Percentiles rank a stretch among this genome's conserved stretches.
These are phyloP conservation scores for Physcia stellaris DNA, from an alignment of 495 filamentous ascomycete genomes.

Conservation along the genomic window DNA sequence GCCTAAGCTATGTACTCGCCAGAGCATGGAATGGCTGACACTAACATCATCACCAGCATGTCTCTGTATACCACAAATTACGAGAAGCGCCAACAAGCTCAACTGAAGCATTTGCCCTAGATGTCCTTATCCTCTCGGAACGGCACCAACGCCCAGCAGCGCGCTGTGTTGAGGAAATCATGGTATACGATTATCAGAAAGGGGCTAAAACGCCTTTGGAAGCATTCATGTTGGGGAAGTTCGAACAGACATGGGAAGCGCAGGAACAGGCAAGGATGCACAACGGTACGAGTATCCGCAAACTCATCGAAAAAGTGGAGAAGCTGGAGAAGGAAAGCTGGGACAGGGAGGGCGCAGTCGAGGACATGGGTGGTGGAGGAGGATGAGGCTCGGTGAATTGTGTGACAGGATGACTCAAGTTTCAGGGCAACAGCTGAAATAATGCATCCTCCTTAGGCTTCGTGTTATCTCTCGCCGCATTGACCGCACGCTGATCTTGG, in stretches of 20 bases:
- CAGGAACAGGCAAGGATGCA: constrained; percentile 47
- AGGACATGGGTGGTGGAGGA: constrained; percentile 59
- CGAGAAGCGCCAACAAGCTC: constrained; percentile 31
- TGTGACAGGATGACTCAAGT: no score
- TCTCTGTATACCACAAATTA: constrained; percentile 83
- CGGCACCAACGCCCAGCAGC: constrained; percentile 65
- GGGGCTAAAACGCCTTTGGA: constrained; percentile 41
- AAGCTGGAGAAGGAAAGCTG: constrained; percentile 59
- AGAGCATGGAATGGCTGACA: constrained; percentile 42
- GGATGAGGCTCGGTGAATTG: no score
- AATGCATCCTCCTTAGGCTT: no score
- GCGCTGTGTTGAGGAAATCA: constrained; percentile 65
- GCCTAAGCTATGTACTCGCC: background rate
- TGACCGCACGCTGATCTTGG: no score
- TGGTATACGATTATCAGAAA: constrained; percentile 67
- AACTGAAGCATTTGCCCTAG: constrained; percentile 39
- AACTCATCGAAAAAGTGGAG: constrained; percentile 40
- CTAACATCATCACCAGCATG: constrained; percentile 72
- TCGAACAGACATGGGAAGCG: constrained; percentile 47
- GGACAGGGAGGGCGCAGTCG: constrained; percentile 56
- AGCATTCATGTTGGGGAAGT: constrained; percentile 51
- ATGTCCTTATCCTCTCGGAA: constrained; percentile 64
- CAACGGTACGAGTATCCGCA: constrained; percentile 36
- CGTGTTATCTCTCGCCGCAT: no score
- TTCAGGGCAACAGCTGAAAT: no score